Evolutionary conservation across 2,329 filamentous ascomycete genomes (phyloP), one percentile per base, ranked within the genome.

Genomic region (Alternaria triticimaculans): DNA sequence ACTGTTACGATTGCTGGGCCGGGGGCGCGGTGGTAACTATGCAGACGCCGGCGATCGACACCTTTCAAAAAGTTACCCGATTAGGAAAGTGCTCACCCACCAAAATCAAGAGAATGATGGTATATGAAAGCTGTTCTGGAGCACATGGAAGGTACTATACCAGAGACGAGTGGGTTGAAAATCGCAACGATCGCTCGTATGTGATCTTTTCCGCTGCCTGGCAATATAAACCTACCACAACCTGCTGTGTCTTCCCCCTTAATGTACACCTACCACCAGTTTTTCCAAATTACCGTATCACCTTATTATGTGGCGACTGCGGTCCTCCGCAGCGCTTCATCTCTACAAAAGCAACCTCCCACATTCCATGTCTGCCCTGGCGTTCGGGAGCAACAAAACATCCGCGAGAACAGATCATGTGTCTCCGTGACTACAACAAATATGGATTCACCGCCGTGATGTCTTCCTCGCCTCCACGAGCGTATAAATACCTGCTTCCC

Each of bases 241-340:
- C 7, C 7, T 2, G 7, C 4, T 2, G 0, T 37, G 0, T 15
- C 4, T 9, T 5, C 1, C 15, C 4, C 2, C 15, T 4, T 0
- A 37, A 5, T 2, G 0, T n/a, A n/a, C 15, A 37, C 4, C 33
- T 8, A n/a, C 4, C 15, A 5, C 4, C 2, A 7, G 15, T 33
- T 0, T 33, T 15, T 8, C 6, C 30, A 33, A 33, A 33, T 14
- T 1, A 14, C 12, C 3, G 26, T 5, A 28, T 8, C 23, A 7
- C 6, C 6, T 25, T 8, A 30, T 7, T 3, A 15, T 37, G 30
- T 37, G 30, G 14, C 14, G 7, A 9, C 14, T 15, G 30, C 14
- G 30, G 30, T 15, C 15, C 33, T 37, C n/a, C 15, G 1, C 14
- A 9, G 15, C 15, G 7, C 33, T 37, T n/a, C 2, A n/a, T n/a